Evolutionary conservation across 2,329 filamentous ascomycete genomes (phyloP).

Genomic region (Aspergillus sergii): DNA sequence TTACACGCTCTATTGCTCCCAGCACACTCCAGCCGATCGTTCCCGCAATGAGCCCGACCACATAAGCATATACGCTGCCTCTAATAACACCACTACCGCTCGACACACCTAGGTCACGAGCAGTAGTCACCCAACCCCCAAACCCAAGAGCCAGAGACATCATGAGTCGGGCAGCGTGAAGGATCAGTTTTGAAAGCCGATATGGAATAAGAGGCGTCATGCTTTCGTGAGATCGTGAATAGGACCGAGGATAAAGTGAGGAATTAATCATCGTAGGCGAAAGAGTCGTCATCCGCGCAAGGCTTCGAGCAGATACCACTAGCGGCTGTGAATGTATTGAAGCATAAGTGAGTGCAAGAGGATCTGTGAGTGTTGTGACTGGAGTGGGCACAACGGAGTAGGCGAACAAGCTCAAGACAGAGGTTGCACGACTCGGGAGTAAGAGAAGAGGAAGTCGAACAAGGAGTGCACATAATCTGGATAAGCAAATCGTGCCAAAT

Average conservation of each 20-base stretch:
- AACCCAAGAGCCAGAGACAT: constrained; percentile 90
- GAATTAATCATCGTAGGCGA: constrained; percentile 70
- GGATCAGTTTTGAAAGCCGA: constrained; percentile 83
- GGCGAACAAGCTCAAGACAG: constrained; percentile 68
- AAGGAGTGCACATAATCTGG: constrained; percentile 76
- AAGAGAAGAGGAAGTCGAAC: constrained; percentile 84
- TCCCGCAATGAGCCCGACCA: constrained; percentile 87
- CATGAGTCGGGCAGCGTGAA: constrained; percentile 87
- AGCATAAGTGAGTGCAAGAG: constrained; percentile 86
- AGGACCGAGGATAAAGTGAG: constrained; percentile 53
- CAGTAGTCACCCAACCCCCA: constrained; percentile 94
- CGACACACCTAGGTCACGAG: constrained; percentile 71
- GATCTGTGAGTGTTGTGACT: constrained; percentile 83
- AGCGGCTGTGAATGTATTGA: constrained; percentile 91
- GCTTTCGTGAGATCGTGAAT: constrained; percentile 43
- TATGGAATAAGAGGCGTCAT: constrained; percentile 74
- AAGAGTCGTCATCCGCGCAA: constrained; percentile 82
- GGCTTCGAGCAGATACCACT: constrained; percentile 72
- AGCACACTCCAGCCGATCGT: constrained; percentile 95
- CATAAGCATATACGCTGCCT: constrained; percentile 90
- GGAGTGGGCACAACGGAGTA: constrained; percentile 84
- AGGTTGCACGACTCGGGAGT: constrained; percentile 74
- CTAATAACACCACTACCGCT: constrained; percentile 52
- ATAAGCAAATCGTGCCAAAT: constrained; percentile 89
- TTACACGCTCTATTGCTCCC: constrained; percentile 84